Evolutionary conservation across 2,329 filamentous ascomycete genomes (phyloP).

Genomic region (Fusarium praegraminearum): DNA sequence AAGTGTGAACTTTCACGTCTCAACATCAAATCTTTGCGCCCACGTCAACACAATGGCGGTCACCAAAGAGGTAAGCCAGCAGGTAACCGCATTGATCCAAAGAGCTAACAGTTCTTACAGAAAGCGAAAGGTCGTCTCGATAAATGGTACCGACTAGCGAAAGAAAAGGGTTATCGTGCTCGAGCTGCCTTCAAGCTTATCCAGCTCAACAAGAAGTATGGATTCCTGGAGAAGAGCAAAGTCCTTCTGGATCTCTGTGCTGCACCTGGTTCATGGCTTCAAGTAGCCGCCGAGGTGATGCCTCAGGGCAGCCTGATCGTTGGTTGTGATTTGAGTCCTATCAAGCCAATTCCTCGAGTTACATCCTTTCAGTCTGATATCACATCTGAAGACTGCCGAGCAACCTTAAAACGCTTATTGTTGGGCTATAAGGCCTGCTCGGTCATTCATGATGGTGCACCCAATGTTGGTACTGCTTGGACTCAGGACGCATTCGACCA

Average conservation of each 20-base stretch:
- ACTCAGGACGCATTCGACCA: constrained; percentile 98
- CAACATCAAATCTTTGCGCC: constrained; percentile 1
- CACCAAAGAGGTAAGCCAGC: constrained; percentile 74
- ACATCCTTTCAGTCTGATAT: constrained; percentile 99
- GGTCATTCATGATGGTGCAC: constrained; percentile 95
- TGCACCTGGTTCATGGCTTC: constrained; percentile 95
- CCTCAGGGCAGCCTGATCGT: constrained; percentile 87
- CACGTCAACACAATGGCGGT: constrained; percentile 77
- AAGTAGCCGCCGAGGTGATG: constrained; percentile 97
- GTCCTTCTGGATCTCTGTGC: constrained; percentile 97
- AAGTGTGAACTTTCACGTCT: neutral
- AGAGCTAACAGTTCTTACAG: constrained; percentile 55
- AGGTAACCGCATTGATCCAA: neutral
- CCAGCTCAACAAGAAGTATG: constrained; percentile 99
- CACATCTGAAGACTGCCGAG: constrained; percentile 94
- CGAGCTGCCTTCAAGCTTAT: constrained; percentile 98
- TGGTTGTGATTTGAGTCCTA: constrained; percentile 93
- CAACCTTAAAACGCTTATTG: constrained; percentile 87
- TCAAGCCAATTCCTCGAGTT: constrained; percentile 93
- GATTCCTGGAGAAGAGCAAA: constrained; percentile 96
- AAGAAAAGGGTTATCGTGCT: constrained; percentile 97
- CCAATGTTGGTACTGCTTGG: constrained; percentile 98
- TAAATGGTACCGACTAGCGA: constrained; percentile 98
- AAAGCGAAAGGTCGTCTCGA: constrained; percentile 98
- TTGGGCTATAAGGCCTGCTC: constrained; percentile 98